Base-by-base conservation (phyloP, 2,329 filamentous ascomycete species). In the Neophaeococcomyces aloes region DNA sequence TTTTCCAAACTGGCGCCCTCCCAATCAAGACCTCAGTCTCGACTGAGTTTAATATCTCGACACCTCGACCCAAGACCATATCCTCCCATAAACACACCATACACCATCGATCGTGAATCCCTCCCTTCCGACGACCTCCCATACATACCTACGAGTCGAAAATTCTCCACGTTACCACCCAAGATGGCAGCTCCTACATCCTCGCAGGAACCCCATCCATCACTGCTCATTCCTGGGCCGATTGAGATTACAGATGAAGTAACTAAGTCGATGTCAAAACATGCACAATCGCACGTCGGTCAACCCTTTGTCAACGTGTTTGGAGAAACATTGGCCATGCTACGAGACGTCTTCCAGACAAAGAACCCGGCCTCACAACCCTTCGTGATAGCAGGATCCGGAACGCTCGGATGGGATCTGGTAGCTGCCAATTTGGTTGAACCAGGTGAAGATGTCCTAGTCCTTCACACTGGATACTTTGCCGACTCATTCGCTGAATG, bases 391-490 rank as follows among this genome's bases (percentile, higher is more conserved):
- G 87, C 86, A 53, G 91, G 91, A 50, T 95, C 88, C 42, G 91
- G 91, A 46, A 98, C 91, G 15, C 74, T 98, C 6, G 91, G 91
- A 48, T 98, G 91, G 91, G 91, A 98, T 61, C 70, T 96, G 47
- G 87, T 96, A 35, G 83, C 87, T n/a, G 82, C 87, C 56, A 98
- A 96, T 70, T 69, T 98, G 50, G 75, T 86, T 48, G 89, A 98
- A 69, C 75, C 80, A 39, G 88, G 85, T 48, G 91, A 98, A 60
- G 78, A 94, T 47, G 91, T 84, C 18, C 75, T 98, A 31, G 88
- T 98, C 43, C 77, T 98, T 14, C 88, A 94, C 70, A 93, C 86
- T 32, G 91, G 91, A 53, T 98, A 98, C 75, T 98, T 98, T 61
- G 88, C 84, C 54, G 88, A 96, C 63, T 87, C 82, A 46, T 95